Base-by-base conservation (phyloP, 305 asterid genomes). In the Ajuga reptans region DNA sequence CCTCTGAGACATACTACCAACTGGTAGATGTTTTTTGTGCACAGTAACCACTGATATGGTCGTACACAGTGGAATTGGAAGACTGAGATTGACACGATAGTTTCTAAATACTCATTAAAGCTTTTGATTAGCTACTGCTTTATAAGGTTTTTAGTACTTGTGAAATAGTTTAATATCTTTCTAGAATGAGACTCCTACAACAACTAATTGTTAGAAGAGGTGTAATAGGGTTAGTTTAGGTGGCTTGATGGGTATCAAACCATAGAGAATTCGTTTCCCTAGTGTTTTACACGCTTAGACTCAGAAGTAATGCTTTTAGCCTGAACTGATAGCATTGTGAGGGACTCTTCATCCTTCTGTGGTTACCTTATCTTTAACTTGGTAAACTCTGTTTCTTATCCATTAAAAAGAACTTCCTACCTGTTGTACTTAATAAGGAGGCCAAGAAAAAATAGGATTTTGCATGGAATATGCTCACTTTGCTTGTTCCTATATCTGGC, bases 101-200 rank as follows among this genome's bases (percentile, higher is more conserved):
- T 62, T 47, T 52, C 46, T 54, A 27, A 29, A n/a, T 46, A 34
- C 58, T 59, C n/a, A 2, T 18, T 72, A 49, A 16, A 43, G 43
- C 41, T 10, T 64, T 33, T 15, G 36, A 14, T 39, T 49, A 15
- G 49, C 51, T 64, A 62, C 29, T 45, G 60, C 14, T 46, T 54
- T 24, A 55, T 45, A 64, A 62, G 69, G 11, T 47, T 53, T 18
- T 67, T 57, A 24, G 31, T 18, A 55, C 62, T 52, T 14, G 16
- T 39, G 64, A 62, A 54, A 60, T 9, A 60, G 34, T 46, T 52
- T 62, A 5, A 51, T 72, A 64, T 62, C 37, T 61, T 71, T 62
- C 64, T 43, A 49, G 51, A 42, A 42, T 61, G 51, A 53, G 60
- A 11, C 60, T 64, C 58, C 55, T 41, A 27, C 45, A 72, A 47